Evolutionary conservation across 495 filamentous ascomycete species (phyloP), one percentile per base, ranked within the genome.

Genomic region (Aspergillus sparsus): DNA sequence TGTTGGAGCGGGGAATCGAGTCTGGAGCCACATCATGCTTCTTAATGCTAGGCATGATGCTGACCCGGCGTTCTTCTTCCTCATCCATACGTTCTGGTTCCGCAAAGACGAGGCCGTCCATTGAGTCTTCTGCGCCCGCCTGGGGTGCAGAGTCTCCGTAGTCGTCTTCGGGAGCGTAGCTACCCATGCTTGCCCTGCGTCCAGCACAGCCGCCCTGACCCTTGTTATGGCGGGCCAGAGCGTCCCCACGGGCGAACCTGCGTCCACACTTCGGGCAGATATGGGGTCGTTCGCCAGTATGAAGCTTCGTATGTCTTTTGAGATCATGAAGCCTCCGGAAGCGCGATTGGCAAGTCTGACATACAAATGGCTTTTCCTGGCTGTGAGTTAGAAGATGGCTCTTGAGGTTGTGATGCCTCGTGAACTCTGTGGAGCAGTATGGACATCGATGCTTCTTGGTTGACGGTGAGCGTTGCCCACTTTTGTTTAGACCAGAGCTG

Each of bases 321-420:
- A 99, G 77, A 67, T 99, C 94, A 67, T 99, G 94, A 31, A 98
- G 80, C 59, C 94, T 84, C 49, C 94, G 85, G 71, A 99, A 99
- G 31, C 93, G 85, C 62, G 92, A 86, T 53, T 93, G 83, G 67
- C 94, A 99, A 18, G 89, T 90, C 57, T 89, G 84, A 67, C 94
- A 99, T 21, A 91, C 84, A 68, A 92, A 99, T 0, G 94, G 94
- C 71, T 99, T 99, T 73, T 98, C 95, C 74, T 99, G 94, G 64
- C 93, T 97, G 69, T 99, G 94, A 0, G 94, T 99, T 58, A 99
- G 84, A 36, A 99, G 83, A 77, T 99, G 94, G 61, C 91, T 96
- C 73, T 99, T 99, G n/a, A 99, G 84, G 63, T 99, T 99, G 69
- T 99, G 94, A 69, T 98, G 95, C 9, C 94, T 84, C 9, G 94